Percentiles rank a stretch among this genome's conserved stretches.
These are phyloP conservation scores for Xylariaceae sp. DNA, from an alignment of 2,329 filamentous ascomycete species.

Conservation along the genomic window DNA sequence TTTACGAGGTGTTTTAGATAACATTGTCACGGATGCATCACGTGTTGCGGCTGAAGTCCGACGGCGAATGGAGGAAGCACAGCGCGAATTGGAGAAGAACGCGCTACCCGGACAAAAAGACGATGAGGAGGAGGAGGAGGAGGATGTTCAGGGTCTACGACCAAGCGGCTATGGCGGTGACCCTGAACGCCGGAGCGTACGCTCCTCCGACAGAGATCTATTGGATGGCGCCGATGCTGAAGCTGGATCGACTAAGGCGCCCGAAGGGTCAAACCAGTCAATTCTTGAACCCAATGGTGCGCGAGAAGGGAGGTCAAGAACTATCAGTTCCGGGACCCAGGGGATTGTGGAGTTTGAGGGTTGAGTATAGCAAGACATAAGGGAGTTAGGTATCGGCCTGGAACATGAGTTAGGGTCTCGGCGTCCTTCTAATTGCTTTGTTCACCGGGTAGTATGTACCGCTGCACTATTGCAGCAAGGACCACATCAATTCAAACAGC, in stretches of 20 bases:
- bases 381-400: slow-evolving; percentile 31
- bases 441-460: slow-evolving; percentile 21
- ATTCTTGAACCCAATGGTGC: slow-evolving; percentile 33
- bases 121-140: slow-evolving; percentile 71
- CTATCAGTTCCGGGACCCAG: slow-evolving; percentile 37
- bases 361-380: slow-evolving; percentile 29
- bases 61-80: slow-evolving; percentile 92
- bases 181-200: slow-evolving; percentile 64
- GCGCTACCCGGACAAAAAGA: slow-evolving; percentile 65
- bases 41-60: slow-evolving; percentile 91
- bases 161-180: slow-evolving; percentile 53
- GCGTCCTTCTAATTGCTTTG: slow-evolving; percentile 22
- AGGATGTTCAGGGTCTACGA: slow-evolving; percentile 49
- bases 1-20: slow-evolving; percentile 89
- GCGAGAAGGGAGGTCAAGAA: slow-evolving; percentile 25
- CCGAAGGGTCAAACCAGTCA: slow-evolving; percentile 35
- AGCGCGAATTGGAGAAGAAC: slow-evolving; percentile 86
- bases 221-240: slow-evolving; percentile 75
- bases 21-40: slow-evolving; percentile 97
- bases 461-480: slow-evolving; percentile 23
- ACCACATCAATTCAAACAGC: slow-evolving; percentile 23
- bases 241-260: slow-evolving; percentile 51
- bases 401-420: slow-evolving; percentile 31
- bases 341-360: slow-evolving; percentile 52
- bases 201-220: slow-evolving; percentile 69